Evolutionary conservation across 192 early-diverging fungal genomes (phyloP), one percentile per base, ranked within the genome.

Genomic region (Coemansia sp.): DNA sequence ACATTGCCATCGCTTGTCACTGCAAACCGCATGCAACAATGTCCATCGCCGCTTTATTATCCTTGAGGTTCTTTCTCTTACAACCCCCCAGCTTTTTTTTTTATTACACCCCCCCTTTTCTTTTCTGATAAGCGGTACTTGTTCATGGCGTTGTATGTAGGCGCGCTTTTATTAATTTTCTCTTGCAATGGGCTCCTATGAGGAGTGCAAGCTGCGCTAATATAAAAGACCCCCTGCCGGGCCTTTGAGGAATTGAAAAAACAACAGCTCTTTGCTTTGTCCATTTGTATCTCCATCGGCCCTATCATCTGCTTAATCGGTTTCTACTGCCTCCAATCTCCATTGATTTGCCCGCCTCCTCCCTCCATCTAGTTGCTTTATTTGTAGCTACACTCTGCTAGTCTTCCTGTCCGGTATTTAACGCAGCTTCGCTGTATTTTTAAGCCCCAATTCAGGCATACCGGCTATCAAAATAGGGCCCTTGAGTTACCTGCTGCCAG

Each of bases 11-110:
- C 36, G 26, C 21, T 43, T 61, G 23, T 53, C 63, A 57, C 46
- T 62, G 66, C 59, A 62, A 60, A 43, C 38, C 50, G n/a, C 32
- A 58, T 69, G 66, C 66, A 69, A 56, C 66, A 62, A 58, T 69
- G 59, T 30, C 42, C 48, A 58, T 62, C 59, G 32, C 46, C 49
- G 40, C 48, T 55, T 53, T 69, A 69, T 69, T 69, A 69, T 69
- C 53, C 59, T 55, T 41, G 58, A 34, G 32, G 34, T 39, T 32
- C 40, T 38, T 32, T 43, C 50, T 60, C 54, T 45, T 41, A 50
- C 51, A 21, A 38, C 31, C 30, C 20, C 31, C 28, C 50, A 16
- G 36, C 42, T 16, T 44, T 44, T 42, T 44, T 42, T 18, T 51
- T n/a, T 16, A 31, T 49, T 49, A 31, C 47, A 49, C 32, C 45